Conservation (phyloP, 495 filamentous ascomycete genomes). For the Podospora tetraspora region DNA sequence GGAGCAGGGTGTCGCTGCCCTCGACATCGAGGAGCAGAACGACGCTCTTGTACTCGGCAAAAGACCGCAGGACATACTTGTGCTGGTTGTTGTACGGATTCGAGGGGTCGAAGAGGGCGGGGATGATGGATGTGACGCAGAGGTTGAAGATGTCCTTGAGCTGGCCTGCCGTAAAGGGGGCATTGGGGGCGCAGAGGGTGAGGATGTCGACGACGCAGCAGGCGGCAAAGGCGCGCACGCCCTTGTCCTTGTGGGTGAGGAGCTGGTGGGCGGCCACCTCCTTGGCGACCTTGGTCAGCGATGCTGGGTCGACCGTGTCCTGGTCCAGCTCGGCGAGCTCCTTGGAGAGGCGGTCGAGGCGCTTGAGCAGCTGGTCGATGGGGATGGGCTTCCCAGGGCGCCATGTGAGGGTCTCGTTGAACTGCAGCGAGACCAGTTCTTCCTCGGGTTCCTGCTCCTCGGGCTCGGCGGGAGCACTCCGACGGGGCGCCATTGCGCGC, state of each 20-base stretch:
- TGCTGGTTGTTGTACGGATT: conserved; percentile 91
- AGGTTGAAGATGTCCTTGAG: conserved; percentile 96
- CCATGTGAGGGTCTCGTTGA: conserved; percentile 88
- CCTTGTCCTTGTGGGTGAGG: conserved; percentile 83
- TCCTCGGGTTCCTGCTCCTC: conserved; percentile 29
- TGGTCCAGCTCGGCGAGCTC: conserved; percentile 86
- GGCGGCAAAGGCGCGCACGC: conserved; percentile 81
- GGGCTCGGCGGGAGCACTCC: conserved; percentile 26
- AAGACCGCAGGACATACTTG: conserved; percentile 78
- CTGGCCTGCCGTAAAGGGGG: conserved; percentile 84
- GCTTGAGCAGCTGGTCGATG: conserved; percentile 71
- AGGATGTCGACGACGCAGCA: conserved; percentile 93
- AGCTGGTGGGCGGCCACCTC: conserved; percentile 80
- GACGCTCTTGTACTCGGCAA: conserved; percentile 90
- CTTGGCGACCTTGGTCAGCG: conserved; percentile 76
- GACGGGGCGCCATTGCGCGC: conserved; percentile 35
- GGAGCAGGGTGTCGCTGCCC: conserved; percentile 65
- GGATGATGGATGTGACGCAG: conserved; percentile 75
- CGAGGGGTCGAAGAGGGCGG: conserved; percentile 78
- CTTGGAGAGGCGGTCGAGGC: conserved; percentile 71
- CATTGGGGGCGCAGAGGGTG: conserved; percentile 88
- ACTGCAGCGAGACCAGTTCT: conserved; percentile 47
- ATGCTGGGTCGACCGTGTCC: conserved; percentile 75
- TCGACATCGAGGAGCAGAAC: conserved; percentile 89
- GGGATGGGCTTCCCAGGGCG: conserved; percentile 84